A percentile compares a stretch with the other conserved stretches of the same genome.
phyloP scores from a whole-genome alignment of 768 basidiomycete species.

The Leucosporidium scottii region DNA sequence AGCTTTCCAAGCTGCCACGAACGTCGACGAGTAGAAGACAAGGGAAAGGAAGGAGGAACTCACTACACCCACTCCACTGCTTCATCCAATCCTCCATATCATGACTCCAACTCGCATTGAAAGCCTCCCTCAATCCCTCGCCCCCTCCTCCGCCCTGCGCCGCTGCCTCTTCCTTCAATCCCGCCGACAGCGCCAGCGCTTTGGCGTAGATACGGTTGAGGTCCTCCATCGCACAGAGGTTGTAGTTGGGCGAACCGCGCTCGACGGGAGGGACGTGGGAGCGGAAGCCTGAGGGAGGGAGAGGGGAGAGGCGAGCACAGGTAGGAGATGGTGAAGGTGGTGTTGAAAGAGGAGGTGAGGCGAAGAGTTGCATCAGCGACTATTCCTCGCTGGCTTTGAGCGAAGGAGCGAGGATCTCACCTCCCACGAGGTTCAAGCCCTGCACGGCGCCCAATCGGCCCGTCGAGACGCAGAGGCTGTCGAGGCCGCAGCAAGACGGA shows the following conservation, averaged over 20 bases:
- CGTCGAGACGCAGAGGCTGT: slow-evolving; percentile 26
- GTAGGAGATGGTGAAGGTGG: no score
- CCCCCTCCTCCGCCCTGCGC: not conserved
- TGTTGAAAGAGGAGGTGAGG: no score
- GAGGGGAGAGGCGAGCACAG: no score
- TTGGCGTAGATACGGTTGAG: slow-evolving; percentile 27
- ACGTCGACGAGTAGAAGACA: no score
- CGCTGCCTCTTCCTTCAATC: slow-evolving; percentile 8
- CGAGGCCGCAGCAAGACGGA: not conserved
- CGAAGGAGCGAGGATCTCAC: not conserved
- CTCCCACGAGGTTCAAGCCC: slow-evolving; percentile 1
- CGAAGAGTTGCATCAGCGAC: no score
- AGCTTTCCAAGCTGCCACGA: no score
- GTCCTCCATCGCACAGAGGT: slow-evolving; percentile 10
- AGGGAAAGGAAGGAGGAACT: not conserved
- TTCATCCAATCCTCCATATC: slow-evolving; percentile 11
- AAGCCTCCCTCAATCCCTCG: slow-evolving; percentile 4
- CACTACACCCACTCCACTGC: slow-evolving; percentile 11
- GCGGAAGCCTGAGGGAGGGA: not conserved
- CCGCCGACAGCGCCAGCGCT: slow-evolving; percentile 17
- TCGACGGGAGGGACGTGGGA: not conserved
- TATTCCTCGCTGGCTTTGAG: no score
- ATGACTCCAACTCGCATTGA: slow-evolving; percentile 13
- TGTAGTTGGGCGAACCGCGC: slow-evolving; percentile 11
- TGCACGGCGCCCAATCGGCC: slow-evolving; percentile 15